These are phyloP conservation scores for Neofusicoccum parvum DNA, from an alignment of 2,329 filamentous ascomycete genomes.

Conservation along the genomic window DNA sequence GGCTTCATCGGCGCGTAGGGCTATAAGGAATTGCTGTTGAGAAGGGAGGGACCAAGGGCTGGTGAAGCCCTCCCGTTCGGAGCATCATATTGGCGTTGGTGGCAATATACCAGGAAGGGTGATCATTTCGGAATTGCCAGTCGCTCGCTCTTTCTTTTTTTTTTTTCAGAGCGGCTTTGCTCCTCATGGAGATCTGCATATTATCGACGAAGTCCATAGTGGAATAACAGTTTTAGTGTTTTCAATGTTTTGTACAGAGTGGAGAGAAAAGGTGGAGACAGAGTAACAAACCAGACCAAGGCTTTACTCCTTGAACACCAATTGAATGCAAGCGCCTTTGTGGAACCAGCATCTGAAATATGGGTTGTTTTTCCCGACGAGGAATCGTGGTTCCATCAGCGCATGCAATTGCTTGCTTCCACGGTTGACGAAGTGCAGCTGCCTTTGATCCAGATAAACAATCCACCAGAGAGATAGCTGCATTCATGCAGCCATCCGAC, in stretches of 20 bases:
- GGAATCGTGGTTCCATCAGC: no score
- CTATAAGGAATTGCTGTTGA: not conserved
- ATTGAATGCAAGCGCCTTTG: not conserved
- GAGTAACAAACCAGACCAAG: not conserved
- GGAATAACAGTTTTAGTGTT: not conserved
- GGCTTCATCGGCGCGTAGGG: not conserved
- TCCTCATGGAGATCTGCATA: not conserved
- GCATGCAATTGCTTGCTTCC: not conserved
- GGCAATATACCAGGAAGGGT: constrained; percentile 10
- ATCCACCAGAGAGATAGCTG: not conserved
- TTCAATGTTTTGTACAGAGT: not conserved
- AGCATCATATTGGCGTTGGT: not conserved
- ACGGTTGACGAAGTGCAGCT: not conserved
- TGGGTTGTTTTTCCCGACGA: no score
- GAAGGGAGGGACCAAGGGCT: constrained; percentile 11
- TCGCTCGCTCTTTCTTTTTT: not conserved
- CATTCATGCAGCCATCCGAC: not conserved
- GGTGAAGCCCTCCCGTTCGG: constrained; percentile 11
- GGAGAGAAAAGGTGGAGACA: not conserved
- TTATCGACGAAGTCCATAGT: not conserved
- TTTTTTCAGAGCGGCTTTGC: not conserved
- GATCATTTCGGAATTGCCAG: not conserved
- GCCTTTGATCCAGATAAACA: not conserved
- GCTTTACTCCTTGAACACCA: not conserved
- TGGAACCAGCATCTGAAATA: no score